These are phyloP conservation scores for Raphanus sativus DNA, from an alignment of 345 rosid genomes.

Conservation along the genomic window DNA sequence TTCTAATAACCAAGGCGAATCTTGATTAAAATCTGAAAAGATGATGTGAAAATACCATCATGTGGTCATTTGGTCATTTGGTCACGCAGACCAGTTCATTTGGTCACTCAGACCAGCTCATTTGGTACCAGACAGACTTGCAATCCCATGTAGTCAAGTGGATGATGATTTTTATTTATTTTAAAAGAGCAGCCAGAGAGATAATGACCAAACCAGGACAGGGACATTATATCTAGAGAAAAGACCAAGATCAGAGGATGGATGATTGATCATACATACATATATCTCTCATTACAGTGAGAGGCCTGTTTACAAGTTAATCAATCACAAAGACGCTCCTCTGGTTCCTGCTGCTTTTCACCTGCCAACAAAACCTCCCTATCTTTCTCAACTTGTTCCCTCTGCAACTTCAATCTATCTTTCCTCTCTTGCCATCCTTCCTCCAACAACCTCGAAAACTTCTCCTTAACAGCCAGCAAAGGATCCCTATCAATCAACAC, in stretches of 20 bases:
- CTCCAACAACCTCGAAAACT: constrained; percentile 58
- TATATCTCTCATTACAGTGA: background rate
- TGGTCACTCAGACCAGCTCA: background rate
- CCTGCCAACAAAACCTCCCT: constrained; percentile 42
- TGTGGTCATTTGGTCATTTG: too few relatives aligned
- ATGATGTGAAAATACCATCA: too few relatives aligned
- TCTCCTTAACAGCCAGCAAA: constrained; percentile 65
- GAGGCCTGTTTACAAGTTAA: background rate
- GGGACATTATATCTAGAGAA: background rate
- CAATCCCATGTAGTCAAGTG: background rate
- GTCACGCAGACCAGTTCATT: too few relatives aligned
- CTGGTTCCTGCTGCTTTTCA: constrained; percentile 1
- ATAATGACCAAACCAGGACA: constrained; percentile 2
- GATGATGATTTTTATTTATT: background rate
- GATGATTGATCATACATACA: background rate
- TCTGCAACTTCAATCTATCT: constrained; percentile 42
- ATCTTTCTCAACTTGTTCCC: constrained; percentile 48
- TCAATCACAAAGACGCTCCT: constrained; percentile 32
- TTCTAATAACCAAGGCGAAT: background rate
- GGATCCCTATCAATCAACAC: constrained; percentile 65
- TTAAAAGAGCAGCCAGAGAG: background rate
- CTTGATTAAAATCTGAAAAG: background rate
- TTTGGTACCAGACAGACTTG: background rate
- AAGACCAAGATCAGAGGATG: background rate
- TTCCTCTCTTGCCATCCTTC: constrained; percentile 68